Evolutionary conservation across 257 asterid genomes (phyloP).

Genomic region (Solanum sparsipilum): DNA sequence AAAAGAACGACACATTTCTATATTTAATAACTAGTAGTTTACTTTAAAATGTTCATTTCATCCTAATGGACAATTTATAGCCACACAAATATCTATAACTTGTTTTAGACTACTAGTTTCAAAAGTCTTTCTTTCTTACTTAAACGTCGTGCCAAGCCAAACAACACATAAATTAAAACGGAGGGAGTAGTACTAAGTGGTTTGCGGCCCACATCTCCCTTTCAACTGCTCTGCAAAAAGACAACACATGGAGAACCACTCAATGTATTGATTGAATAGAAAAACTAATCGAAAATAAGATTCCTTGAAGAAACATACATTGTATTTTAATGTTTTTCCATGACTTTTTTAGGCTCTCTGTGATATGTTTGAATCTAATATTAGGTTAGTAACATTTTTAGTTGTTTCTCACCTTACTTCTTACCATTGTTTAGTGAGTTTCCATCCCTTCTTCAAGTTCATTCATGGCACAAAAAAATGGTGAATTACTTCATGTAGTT

Average conservation of each 20-base stretch:
- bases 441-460: background rate
- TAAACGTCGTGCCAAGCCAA: background rate
- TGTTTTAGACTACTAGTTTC: background rate
- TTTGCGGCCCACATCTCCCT: background rate
- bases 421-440: background rate
- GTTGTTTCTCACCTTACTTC: background rate
- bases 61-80: background rate
- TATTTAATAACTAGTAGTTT: background rate
- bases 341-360: background rate
- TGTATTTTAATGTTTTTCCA: background rate
- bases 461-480: background rate
- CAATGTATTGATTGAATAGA: background rate
- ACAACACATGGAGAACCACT: background rate
- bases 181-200: background rate
- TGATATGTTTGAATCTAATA: background rate
- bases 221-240: background rate
- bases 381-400: background rate
- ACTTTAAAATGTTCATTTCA: background rate
- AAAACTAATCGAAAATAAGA: background rate
- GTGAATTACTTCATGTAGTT: conserved; percentile 1
- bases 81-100: background rate
- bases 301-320: background rate
- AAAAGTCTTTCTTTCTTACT: background rate
- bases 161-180: background rate
- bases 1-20: background rate